Percentiles rank a stretch among this genome's conserved stretches.
Evolutionary conservation across 306 rosid species (phyloP).

Genomic region (Heteromeles arbutifolia): DNA sequence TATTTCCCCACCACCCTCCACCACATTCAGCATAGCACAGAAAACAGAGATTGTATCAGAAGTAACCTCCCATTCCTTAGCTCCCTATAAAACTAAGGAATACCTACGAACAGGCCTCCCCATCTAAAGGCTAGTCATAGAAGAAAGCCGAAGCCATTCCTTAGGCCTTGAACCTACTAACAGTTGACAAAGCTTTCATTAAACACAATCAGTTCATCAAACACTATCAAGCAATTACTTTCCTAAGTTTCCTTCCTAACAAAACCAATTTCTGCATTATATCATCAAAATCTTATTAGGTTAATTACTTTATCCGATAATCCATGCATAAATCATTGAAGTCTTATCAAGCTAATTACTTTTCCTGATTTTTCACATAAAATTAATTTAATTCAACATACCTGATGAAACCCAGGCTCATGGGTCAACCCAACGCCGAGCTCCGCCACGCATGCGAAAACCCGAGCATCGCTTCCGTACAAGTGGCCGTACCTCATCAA

Average conservation of each 20-base stretch:
- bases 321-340: no score
- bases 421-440: conserved; percentile 77
- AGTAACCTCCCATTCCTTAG: background rate
- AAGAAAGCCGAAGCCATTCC: background rate
- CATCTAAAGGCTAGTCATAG: background rate
- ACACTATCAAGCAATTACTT: background rate
- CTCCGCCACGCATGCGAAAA: conserved; percentile 75
- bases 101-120: background rate
- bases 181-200: background rate
- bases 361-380: background rate
- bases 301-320: background rate
- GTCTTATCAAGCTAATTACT: background rate
- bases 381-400: background rate
- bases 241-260: background rate
- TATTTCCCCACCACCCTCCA: background rate
- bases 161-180: background rate
- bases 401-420: conserved; percentile 99
- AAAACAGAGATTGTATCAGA: background rate
- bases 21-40: background rate
- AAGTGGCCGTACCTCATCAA: conserved; percentile 65
- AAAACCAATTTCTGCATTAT: background rate
- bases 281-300: background rate
- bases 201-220: background rate
- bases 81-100: background rate
- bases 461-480: conserved; percentile 88